Base-by-base conservation (phyloP, 176 grass and related monocot species). In the Oryza longistaminata region DNA sequence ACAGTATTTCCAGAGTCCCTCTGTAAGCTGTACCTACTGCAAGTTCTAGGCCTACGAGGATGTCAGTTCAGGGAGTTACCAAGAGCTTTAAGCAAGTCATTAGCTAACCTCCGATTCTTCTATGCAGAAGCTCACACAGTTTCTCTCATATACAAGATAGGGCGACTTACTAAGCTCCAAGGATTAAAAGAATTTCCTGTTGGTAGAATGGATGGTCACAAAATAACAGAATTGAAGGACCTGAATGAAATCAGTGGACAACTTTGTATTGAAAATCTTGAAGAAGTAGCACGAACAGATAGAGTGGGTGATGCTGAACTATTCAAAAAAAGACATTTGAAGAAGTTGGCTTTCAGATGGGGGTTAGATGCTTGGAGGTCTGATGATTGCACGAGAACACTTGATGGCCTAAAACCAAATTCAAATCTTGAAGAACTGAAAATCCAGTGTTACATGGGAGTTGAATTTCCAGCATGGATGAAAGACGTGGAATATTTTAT, bases 101-200 rank as follows among this genome's bases (percentile, higher is more conserved):
- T 85, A 65, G n/a, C 44, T 26, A 89, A 81, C 53, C 77, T 89
- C 25, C 42, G 22, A 26, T 62, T 73, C 72, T 81, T 89, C 24
- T 75, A 68, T 80, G 87, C 82, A 48, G 77, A 67, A 61, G 9
- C 52, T 44, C 34, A 34, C 13, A 89, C 76, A 16, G 9, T 85
- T 15, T 60, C 66, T 76, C 68, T 89, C 6, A 80, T 89, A 81
- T 60, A 55, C 61, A 71, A 71, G 33, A 81, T 89, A 42, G 87
- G 87, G 40, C 72, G 81, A 34, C 82, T 85, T 13, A 80, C 82
- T 58, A 74, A 68, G 13, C 82, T 85, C 10, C 82, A 81, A 75
- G 49, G 45, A 27, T 40, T 89, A 22, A 55, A 89, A 3, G 75
- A 68, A 75, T 90, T 90, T 40, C 45, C 64, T 82, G 67, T 90